Conservation (phyloP, 208 protist species). For the Crithidia acanthocephali region DNA sequence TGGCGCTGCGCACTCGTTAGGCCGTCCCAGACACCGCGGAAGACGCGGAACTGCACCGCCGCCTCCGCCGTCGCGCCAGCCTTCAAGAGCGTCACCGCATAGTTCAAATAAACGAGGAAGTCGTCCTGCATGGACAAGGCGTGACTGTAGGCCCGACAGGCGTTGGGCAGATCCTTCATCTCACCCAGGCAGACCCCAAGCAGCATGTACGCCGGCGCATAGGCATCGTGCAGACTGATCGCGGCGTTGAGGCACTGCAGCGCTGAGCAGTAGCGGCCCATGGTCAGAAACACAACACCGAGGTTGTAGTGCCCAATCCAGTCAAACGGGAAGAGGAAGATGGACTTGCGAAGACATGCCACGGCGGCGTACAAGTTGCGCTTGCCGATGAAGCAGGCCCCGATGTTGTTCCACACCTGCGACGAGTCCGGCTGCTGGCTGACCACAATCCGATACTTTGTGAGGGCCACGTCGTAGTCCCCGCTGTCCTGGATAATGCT, state of each 20-base stretch:
- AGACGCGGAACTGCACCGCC: slow-evolving; percentile 48
- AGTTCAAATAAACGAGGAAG: slow-evolving; percentile 93
- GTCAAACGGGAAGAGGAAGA: slow-evolving; percentile 95
- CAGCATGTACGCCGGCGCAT: slow-evolving; percentile 93
- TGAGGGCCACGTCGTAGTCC: slow-evolving; percentile 96
- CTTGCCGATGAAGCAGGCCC: slow-evolving; percentile 97
- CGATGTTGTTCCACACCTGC: slow-evolving; percentile 98
- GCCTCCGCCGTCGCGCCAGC: slow-evolving; percentile 48
- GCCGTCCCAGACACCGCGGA: slow-evolving; percentile 48
- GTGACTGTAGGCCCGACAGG: slow-evolving; percentile 91
- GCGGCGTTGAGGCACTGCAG: slow-evolving; percentile 95
- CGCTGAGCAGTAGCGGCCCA: slow-evolving; percentile 93
- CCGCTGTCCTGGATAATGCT: slow-evolving; percentile 96
- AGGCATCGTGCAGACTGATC: slow-evolving; percentile 87
- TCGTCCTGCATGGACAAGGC: slow-evolving; percentile 88
- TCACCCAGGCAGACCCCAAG: slow-evolving; percentile 93
- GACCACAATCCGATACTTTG: slow-evolving; percentile 95
- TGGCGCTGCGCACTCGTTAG: slow-evolving; percentile 38
- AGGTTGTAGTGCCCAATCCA: slow-evolving; percentile 97
- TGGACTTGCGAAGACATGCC: slow-evolving; percentile 94
- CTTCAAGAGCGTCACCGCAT: slow-evolving; percentile 89
- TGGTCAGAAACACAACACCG: slow-evolving; percentile 91
- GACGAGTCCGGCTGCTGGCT: slow-evolving; percentile 86
- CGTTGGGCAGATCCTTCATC: slow-evolving; percentile 96
- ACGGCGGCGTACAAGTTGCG: slow-evolving; percentile 93